A percentile compares a stretch with the other conserved stretches of the same genome.
Evolutionary conservation across 345 rosid genomes (phyloP).

Genomic region (Ceriops zippeliana): DNA sequence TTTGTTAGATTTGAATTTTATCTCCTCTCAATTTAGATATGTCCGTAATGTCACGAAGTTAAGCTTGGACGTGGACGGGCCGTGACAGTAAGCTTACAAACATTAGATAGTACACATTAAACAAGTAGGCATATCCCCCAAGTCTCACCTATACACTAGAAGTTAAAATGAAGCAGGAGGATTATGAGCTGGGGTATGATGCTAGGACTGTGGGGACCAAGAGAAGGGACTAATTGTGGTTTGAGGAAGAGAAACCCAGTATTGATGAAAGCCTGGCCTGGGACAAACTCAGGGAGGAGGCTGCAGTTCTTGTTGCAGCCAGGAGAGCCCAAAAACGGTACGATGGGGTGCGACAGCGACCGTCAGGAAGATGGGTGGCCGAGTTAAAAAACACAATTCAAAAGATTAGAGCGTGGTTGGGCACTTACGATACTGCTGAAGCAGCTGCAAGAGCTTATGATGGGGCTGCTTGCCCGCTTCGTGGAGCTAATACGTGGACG

Average conservation of each 20-base stretch:
- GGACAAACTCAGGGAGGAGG: constrained; percentile 32
- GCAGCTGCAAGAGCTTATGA: constrained; percentile 57
- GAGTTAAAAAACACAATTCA: constrained; percentile 51
- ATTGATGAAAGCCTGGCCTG: constrained; percentile 12
- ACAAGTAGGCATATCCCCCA: background rate
- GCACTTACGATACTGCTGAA: constrained; percentile 49
- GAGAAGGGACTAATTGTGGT: constrained; percentile 16
- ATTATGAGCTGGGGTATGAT: background rate
- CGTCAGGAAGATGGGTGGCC: constrained; percentile 49
- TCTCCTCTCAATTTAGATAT: background rate
- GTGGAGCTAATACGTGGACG: constrained; percentile 49
- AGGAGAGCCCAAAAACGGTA: constrained; percentile 37
- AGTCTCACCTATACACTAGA: background rate
- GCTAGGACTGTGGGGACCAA: background rate
- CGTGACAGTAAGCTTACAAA: background rate
- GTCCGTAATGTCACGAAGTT: no score
- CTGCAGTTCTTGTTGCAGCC: constrained; percentile 22
- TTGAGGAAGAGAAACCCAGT: background rate
- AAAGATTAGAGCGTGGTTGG: constrained; percentile 50
- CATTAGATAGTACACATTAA: background rate
- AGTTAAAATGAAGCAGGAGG: constrained; percentile 4
- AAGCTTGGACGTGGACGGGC: no score
- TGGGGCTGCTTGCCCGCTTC: constrained; percentile 52
- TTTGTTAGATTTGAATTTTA: background rate
- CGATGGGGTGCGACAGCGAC: constrained; percentile 46